Evolutionary conservation across 148 eudicot genomes (phyloP).

Genomic region (Limonium bicolor): DNA sequence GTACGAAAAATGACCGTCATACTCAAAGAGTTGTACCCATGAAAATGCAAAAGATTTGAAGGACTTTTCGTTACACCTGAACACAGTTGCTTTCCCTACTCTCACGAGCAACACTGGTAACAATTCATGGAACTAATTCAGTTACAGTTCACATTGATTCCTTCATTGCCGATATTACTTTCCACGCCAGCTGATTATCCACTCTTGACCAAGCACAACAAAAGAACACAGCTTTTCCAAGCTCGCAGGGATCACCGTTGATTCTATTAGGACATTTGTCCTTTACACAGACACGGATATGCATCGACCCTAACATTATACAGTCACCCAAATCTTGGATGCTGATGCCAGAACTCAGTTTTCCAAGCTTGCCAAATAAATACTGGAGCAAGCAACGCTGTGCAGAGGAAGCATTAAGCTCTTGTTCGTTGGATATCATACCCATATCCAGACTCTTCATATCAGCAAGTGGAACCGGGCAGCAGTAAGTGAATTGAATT

Average conservation of each 20-base stretch:
- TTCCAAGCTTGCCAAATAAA: constrained; percentile 13
- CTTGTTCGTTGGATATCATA: constrained; percentile 1
- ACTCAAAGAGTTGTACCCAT: too few relatives aligned
- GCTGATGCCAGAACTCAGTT: constrained; percentile 9
- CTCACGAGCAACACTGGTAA: too few relatives aligned
- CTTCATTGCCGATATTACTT: constrained; percentile 26
- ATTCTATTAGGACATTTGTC: constrained; percentile 28
- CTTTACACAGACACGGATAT: constrained; percentile 14
- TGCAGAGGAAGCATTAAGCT: not conserved
- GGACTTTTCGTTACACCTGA: too few relatives aligned
- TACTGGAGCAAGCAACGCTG: constrained; percentile 11
- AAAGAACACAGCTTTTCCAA: constrained; percentile 11
- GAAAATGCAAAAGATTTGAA: too few relatives aligned
- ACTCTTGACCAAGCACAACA: constrained; percentile 42
- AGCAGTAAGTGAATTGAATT: constrained; percentile 25
- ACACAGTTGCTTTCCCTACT: too few relatives aligned
- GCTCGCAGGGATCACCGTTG: not conserved
- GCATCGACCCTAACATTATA: constrained; percentile 23
- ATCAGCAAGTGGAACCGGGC: constrained; percentile 13
- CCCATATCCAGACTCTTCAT: constrained; percentile 2
- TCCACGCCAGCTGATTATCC: constrained; percentile 45
- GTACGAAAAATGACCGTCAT: too few relatives aligned
- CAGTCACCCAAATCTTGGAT: constrained; percentile 20
- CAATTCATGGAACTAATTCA: too few relatives aligned
- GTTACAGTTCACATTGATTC: too few relatives aligned